Percentiles rank a stretch among this genome's conserved stretches.
Conservation (phyloP, 352 stramenopile species). For the Blastocystis sp. region DNA sequence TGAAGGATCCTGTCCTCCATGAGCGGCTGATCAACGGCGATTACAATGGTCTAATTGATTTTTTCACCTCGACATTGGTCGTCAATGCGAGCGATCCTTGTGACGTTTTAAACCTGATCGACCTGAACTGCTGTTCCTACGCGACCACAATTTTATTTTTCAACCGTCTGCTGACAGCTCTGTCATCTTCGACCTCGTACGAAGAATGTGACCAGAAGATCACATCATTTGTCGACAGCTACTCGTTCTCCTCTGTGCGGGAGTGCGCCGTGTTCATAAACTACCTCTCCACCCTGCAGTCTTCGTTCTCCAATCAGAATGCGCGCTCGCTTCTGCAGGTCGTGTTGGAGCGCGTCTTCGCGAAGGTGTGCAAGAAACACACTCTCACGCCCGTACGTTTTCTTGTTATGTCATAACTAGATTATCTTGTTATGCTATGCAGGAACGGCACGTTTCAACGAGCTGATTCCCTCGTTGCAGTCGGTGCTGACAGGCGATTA, state of each 20-base stretch:
- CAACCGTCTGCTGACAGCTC: background rate
- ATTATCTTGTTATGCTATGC: background rate
- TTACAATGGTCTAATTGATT: conserved; percentile 37
- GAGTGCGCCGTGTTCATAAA: conserved; percentile 7
- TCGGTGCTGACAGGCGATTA: background rate
- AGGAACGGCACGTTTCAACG: background rate
- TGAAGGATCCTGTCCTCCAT: background rate
- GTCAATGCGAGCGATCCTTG: background rate
- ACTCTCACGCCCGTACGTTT: background rate
- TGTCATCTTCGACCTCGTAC: background rate
- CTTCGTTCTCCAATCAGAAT: background rate
- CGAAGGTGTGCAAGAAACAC: background rate
- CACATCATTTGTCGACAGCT: background rate
- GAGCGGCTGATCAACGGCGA: background rate
- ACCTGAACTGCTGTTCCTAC: background rate
- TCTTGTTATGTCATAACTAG: background rate
- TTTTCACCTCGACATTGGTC: conserved; percentile 5
- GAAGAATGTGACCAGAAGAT: background rate
- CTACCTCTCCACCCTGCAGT: background rate
- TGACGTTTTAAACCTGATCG: background rate
- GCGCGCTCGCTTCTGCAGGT: background rate
- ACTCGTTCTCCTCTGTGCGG: background rate
- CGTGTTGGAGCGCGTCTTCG: background rate
- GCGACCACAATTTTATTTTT: background rate
- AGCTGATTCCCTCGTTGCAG: background rate